These are phyloP conservation scores for Populus hybrid DNA, from an alignment of 441 rosid genomes.

Conservation along the genomic window DNA sequence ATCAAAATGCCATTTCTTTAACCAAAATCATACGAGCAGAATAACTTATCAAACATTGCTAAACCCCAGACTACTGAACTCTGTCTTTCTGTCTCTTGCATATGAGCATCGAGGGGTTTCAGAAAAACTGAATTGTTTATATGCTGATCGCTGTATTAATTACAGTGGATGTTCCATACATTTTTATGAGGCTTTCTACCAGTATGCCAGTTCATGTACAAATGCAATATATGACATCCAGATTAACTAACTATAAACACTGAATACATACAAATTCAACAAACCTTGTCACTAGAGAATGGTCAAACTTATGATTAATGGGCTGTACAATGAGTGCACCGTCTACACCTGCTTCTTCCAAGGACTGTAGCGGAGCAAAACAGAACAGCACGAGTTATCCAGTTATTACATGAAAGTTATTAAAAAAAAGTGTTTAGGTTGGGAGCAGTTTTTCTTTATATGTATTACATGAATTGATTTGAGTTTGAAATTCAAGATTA, in stretches of 20 bases:
- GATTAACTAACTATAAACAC: conserved; percentile 24
- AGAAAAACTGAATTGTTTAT: not conserved
- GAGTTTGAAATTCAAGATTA: not conserved
- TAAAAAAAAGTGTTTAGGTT: too few relatives aligned
- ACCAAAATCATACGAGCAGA: conserved; percentile 2
- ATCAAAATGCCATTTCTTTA: not conserved
- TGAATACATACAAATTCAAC: conserved; percentile 20
- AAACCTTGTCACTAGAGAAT: conserved; percentile 82
- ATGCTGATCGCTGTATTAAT: conserved; percentile 2
- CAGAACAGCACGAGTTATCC: not conserved
- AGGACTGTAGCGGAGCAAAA: conserved; percentile 40
- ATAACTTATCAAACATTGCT: not conserved
- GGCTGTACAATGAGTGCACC: conserved; percentile 98
- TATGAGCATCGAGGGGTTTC: not conserved
- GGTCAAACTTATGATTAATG: conserved; percentile 90
- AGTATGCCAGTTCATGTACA: not conserved
- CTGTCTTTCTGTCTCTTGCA: not conserved
- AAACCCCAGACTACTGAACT: not conserved
- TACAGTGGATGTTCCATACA: not conserved
- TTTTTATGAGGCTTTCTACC: not conserved
- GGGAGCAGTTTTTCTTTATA: not conserved
- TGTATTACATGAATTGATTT: not conserved
- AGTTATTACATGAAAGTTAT: not conserved
- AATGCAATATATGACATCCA: not conserved
- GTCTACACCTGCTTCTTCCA: conserved; percentile 89